Base-by-base conservation (phyloP, 2,329 filamentous ascomycete species). In the Pyrenophora seminiperda region DNA sequence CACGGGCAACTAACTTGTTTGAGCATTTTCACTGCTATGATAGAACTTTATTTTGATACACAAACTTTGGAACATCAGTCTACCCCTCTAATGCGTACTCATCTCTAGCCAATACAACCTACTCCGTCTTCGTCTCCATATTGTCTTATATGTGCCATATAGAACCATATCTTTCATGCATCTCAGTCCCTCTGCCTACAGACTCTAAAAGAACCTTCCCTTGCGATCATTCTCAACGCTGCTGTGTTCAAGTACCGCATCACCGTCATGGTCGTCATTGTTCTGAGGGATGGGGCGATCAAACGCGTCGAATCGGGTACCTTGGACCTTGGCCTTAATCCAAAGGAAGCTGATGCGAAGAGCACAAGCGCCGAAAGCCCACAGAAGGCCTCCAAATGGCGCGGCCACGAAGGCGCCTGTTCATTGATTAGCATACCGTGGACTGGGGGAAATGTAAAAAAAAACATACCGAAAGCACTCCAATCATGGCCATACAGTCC, bases 401-500 rank as follows among this genome's bases (percentile, higher is more conserved):
- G 90, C 89, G 7, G 87, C 88, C 4, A 93, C 86, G 63, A 93
- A 94, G 4, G 89, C 89, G 27, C 78, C 75, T 77, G 36, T 9
- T 30, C 4, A 2, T 5, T 2, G 2, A 39, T 66, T 38, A 65
- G 54, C 17, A 43, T n/a, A 19, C 4, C 3, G 10, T 30, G 7
- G 7, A 20, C 24, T 3, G 5, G 42, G 2, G n/a, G n/a, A n/a
- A n/a, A 31, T 10, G 22, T n/a, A 18, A 10, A 5, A 17, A 22
- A 4, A 15, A 7, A 42, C 63, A 56, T 62, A 62, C 89, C 90
- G 71, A 94, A 94, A 1, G 83, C 88, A 55, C 84, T 87, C 90
- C 90, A 94, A 70, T 93, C 89, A 39, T 85, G 80, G 0, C 79
- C 83, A 71, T 92, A 94, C 15, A 94, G 77, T 0, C 90, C 90